Evolutionary conservation across 106 monocot species (phyloP).

Genomic region (Vanilla planifolia): DNA sequence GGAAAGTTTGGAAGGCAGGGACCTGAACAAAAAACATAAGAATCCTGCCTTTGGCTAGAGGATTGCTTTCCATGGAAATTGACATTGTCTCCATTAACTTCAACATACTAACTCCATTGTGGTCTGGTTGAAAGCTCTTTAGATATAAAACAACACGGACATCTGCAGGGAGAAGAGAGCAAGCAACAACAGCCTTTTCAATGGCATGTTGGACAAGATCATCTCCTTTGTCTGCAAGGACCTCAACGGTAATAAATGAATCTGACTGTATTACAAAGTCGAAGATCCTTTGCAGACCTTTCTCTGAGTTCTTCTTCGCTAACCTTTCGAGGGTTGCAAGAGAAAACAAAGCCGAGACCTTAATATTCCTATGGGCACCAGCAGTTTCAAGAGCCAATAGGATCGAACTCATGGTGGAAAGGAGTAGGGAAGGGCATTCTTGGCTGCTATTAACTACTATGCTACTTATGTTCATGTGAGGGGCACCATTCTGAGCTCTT

Average conservation of each 20-base stretch:
- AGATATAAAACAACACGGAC: slow-evolving; percentile 29
- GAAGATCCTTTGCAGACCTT: slow-evolving; percentile 12
- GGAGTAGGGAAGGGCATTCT: slow-evolving; percentile 12
- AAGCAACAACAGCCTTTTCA: slow-evolving; percentile 7
- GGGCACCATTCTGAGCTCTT: too few relatives aligned
- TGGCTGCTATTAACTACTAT: slow-evolving; percentile 19
- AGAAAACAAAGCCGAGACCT: slow-evolving; percentile 31
- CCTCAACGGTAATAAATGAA: slow-evolving; percentile 31
- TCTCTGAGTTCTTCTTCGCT: neutral
- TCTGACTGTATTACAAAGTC: slow-evolving; percentile 17
- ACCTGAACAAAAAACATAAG: slow-evolving; percentile 10
- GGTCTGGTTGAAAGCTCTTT: slow-evolving; percentile 16
- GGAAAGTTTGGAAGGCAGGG: slow-evolving; percentile 20
- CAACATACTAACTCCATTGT: slow-evolving; percentile 16
- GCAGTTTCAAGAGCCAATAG: slow-evolving; percentile 18
- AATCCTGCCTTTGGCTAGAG: slow-evolving; percentile 17
- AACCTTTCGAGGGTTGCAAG: slow-evolving; percentile 21
- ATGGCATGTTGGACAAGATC: slow-evolving; percentile 13
- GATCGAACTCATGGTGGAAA: slow-evolving; percentile 28
- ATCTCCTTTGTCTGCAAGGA: slow-evolving; percentile 14
- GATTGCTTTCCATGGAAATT: slow-evolving; percentile 10
- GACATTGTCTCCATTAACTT: slow-evolving; percentile 9
- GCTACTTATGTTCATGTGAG: too few relatives aligned
- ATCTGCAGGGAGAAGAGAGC: slow-evolving; percentile 16
- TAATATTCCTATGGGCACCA: slow-evolving; percentile 11